phyloP scores from a whole-genome alignment of 352 stramenopile species.

The Phytophthora chlamydospora region DNA sequence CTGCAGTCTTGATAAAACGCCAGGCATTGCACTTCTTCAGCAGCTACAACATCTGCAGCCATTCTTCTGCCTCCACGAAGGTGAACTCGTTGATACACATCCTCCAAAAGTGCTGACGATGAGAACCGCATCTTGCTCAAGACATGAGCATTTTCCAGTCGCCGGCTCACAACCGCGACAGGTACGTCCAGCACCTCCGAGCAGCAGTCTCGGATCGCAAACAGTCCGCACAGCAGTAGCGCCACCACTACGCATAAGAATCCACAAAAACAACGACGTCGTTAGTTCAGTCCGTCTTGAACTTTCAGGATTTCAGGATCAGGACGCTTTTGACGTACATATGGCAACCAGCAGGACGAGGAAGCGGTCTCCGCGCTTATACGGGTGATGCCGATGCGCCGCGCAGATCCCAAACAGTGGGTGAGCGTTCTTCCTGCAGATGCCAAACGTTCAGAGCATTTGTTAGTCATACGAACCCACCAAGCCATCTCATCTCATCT shows the following conservation, averaged over 20 bases:
- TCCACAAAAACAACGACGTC: slow-evolving; percentile 7
- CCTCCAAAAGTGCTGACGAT: neutral
- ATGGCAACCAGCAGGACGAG: slow-evolving; percentile 55
- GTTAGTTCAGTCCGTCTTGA: slow-evolving; percentile 8
- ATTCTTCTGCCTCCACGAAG: slow-evolving; percentile 23
- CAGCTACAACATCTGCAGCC: neutral
- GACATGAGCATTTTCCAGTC: slow-evolving; percentile 8
- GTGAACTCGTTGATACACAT: neutral
- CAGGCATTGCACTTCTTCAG: slow-evolving; percentile 16
- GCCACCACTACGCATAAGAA: slow-evolving; percentile 41
- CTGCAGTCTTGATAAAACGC: slow-evolving; percentile 38
- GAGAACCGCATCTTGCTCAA: neutral
- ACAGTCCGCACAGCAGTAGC: slow-evolving; percentile 49
- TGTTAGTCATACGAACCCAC: slow-evolving; percentile 5
- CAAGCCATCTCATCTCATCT: neutral
- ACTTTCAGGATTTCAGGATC: too few species aligned
- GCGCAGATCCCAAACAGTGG: slow-evolving; percentile 47
- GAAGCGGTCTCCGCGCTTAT: slow-evolving; percentile 51
- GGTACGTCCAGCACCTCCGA: slow-evolving; percentile 27
- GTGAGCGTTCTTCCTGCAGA: slow-evolving; percentile 59
- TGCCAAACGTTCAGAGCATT: slow-evolving; percentile 9
- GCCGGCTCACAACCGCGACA: slow-evolving; percentile 24
- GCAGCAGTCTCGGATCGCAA: slow-evolving; percentile 54
- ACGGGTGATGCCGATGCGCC: slow-evolving; percentile 61
- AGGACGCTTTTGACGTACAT: slow-evolving; percentile 37